phyloP scores from a whole-genome alignment of 345 rosid species.

The Cardiospermum halicacabum region DNA sequence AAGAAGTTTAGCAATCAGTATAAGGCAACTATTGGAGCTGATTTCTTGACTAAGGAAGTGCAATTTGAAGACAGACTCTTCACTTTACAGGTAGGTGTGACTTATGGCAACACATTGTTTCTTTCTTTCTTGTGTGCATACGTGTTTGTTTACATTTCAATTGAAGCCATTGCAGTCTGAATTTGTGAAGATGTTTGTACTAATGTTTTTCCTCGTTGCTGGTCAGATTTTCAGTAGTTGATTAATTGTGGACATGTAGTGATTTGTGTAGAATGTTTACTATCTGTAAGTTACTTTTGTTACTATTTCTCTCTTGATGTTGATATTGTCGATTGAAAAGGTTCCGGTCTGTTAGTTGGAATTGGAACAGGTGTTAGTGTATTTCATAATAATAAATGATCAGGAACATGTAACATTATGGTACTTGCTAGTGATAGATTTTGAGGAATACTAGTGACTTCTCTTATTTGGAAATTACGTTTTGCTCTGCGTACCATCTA shows the following conservation, averaged over 20 bases:
- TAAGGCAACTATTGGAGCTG: conserved; percentile 95
- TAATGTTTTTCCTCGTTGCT: not conserved
- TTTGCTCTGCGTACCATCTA: not conserved
- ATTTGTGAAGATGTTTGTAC: not conserved
- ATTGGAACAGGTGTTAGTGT: not conserved
- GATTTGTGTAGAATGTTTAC: not conserved
- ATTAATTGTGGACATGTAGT: not conserved
- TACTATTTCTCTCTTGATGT: not conserved
- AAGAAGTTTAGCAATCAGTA: conserved; percentile 92
- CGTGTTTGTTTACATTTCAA: not conserved
- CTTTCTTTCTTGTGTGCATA: not conserved
- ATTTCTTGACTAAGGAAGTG: conserved; percentile 92
- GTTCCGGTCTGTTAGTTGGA: not conserved
- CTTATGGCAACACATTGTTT: not conserved
- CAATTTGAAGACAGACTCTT: conserved; percentile 90
- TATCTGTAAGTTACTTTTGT: not conserved
- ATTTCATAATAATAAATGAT: not conserved
- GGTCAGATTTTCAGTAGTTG: not conserved
- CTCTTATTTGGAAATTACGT: not conserved
- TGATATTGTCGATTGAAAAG: not conserved
- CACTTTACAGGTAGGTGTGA: conserved; percentile 73
- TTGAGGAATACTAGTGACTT: not conserved
- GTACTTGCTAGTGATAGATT: not conserved
- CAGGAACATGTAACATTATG: not conserved
- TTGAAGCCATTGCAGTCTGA: not conserved